These are phyloP conservation scores for Pterocarpus macrocarpus DNA, from an alignment of 306 rosid genomes.

Conservation along the genomic window DNA sequence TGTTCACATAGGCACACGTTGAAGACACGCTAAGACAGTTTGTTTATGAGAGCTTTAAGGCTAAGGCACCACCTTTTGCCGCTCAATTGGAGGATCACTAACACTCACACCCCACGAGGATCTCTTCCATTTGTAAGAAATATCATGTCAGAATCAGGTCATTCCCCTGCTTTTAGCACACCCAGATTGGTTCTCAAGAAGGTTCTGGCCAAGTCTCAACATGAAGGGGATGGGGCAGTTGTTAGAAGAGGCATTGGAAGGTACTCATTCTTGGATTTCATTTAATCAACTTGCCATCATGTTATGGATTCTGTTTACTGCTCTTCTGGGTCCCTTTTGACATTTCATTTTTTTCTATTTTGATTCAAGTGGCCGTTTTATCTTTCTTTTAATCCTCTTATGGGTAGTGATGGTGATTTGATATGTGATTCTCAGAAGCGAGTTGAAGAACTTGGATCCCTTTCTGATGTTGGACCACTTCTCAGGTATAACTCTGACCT, in stretches of 20 bases:
- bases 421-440: slow-evolving; percentile 44
- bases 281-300: neutral
- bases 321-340: neutral
- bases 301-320: neutral
- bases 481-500: slow-evolving; percentile 49
- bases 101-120: neutral
- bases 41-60: slow-evolving; percentile 37
- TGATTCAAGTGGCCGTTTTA: too few species aligned
- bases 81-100: slow-evolving; percentile 9
- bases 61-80: slow-evolving; percentile 6
- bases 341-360: neutral
- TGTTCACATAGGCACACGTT: neutral
- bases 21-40: neutral
- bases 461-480: slow-evolving; percentile 60
- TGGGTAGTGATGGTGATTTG: slow-evolving; percentile 6
- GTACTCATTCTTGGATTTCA: neutral
- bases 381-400: too few species aligned
- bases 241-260: slow-evolving; percentile 64
- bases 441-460: slow-evolving; percentile 60
- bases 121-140: neutral
- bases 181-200: slow-evolving; percentile 66
- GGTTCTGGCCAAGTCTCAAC: slow-evolving; percentile 56
- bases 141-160: slow-evolving; percentile 47
- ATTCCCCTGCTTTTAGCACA: slow-evolving; percentile 39
- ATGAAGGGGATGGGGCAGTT: slow-evolving; percentile 61